phyloP scores from a whole-genome alignment of 345 rosid species.

The Odontarrhena argentea region DNA sequence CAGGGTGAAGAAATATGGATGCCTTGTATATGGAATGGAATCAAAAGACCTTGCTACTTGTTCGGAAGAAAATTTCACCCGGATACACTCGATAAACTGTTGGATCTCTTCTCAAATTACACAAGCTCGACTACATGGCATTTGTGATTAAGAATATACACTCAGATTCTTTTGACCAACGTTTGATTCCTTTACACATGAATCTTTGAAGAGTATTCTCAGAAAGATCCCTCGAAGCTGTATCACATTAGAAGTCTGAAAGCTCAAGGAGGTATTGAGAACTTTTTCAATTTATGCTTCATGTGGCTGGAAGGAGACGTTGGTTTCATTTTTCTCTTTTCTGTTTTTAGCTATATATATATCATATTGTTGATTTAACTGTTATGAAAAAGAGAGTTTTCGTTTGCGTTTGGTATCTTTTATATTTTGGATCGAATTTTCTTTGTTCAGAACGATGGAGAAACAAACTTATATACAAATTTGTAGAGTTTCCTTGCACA shows the following conservation, averaged over 20 bases:
- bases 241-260: slow-evolving; percentile 23
- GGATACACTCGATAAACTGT: slow-evolving; percentile 66
- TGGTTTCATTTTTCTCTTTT: slow-evolving; percentile 22
- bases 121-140: slow-evolving; percentile 42
- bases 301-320: slow-evolving; percentile 26
- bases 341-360: slow-evolving; percentile 22
- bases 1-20: slow-evolving; percentile 63
- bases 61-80: slow-evolving; percentile 92
- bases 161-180: slow-evolving; percentile 37
- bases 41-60: slow-evolving; percentile 84
- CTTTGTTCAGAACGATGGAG: slow-evolving; percentile 27
- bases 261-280: slow-evolving; percentile 23
- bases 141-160: slow-evolving; percentile 25
- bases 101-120: slow-evolving; percentile 78
- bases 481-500: slow-evolving; percentile 20
- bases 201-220: slow-evolving; percentile 26
- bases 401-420: background rate
- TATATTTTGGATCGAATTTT: background rate
- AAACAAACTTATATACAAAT: slow-evolving; percentile 23
- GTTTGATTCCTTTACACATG: slow-evolving; percentile 17
- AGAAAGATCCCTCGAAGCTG: slow-evolving; percentile 18
- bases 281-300: slow-evolving; percentile 8
- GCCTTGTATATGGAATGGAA: slow-evolving; percentile 95
- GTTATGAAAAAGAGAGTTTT: slow-evolving; percentile 17
- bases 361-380: slow-evolving; percentile 21